phyloP scores from a whole-genome alignment of 352 stramenopile species.

The Thalassiosira exigua region DNA sequence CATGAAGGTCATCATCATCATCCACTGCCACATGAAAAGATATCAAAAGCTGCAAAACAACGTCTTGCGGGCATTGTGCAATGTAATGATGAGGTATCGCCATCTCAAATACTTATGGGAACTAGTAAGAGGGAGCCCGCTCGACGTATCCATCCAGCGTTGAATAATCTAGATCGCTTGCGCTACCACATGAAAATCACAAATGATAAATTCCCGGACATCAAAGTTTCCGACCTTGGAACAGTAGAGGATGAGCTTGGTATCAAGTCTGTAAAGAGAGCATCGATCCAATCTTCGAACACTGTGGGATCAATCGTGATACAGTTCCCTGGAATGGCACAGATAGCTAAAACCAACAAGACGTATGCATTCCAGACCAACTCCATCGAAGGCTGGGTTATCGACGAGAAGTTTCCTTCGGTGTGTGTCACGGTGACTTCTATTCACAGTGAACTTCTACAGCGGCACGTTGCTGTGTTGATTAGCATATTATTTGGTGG shows the following conservation, averaged over 20 bases:
- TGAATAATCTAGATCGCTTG: constrained; percentile 12
- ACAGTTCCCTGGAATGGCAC: constrained; percentile 14
- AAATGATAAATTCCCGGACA: background rate
- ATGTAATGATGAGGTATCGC: background rate
- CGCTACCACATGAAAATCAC: constrained; percentile 11
- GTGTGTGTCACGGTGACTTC: constrained; percentile 13
- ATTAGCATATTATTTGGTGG: constrained; percentile 5
- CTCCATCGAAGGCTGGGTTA: constrained; percentile 5
- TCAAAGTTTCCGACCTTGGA: too few relatives aligned
- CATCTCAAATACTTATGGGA: background rate
- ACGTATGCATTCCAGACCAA: constrained; percentile 25
- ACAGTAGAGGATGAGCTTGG: background rate
- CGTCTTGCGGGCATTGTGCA: constrained; percentile 6
- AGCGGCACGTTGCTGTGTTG: constrained; percentile 4
- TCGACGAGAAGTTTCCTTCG: background rate
- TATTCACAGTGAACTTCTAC: background rate
- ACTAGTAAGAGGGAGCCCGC: background rate
- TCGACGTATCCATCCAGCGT: background rate
- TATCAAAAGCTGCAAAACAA: constrained; percentile 2
- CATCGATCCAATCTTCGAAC: background rate
- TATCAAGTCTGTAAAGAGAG: background rate
- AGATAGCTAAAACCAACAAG: background rate
- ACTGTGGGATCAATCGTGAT: constrained; percentile 1
- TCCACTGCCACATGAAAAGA: constrained; percentile 13
- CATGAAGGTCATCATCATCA: background rate